phyloP scores from a whole-genome alignment of 1,284 basidiomycete genomes.

The Tilletia setariae region DNA sequence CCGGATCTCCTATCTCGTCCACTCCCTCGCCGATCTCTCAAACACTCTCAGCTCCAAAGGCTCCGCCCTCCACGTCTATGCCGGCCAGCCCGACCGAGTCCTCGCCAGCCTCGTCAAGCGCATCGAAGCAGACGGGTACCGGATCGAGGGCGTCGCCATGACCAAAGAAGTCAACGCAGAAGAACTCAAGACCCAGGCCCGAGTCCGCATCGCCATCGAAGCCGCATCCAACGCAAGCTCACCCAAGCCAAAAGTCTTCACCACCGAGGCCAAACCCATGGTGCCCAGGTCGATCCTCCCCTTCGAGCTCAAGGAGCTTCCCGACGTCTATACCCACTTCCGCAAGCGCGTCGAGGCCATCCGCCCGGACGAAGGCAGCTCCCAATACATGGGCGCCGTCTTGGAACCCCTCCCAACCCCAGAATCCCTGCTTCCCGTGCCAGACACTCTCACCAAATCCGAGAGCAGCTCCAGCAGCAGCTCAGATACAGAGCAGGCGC shows the following conservation, averaged over 20 bases:
- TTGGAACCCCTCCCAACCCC: constrained; percentile 32
- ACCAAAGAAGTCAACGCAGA: constrained; percentile 56
- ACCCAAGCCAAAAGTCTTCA: constrained; percentile 6
- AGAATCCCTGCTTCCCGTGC: constrained; percentile 33
- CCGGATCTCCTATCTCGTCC: constrained; percentile 36
- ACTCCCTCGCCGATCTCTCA: constrained; percentile 39
- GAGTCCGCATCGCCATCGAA: constrained; percentile 21
- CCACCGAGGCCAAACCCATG: constrained; percentile 28
- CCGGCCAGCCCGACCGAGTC: constrained; percentile 39
- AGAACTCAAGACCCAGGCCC: constrained; percentile 35
- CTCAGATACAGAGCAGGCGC: constrained; percentile 18
- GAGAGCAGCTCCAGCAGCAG: not conserved
- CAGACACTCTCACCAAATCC: not conserved
- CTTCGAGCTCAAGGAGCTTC: constrained; percentile 38
- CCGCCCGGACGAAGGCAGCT: constrained; percentile 6
- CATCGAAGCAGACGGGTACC: constrained; percentile 54
- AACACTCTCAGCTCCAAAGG: constrained; percentile 25
- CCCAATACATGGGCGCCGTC: constrained; percentile 24
- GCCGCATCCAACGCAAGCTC: not conserved
- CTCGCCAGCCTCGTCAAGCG: constrained; percentile 53
- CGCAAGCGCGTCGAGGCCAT: constrained; percentile 40
- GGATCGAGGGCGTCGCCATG: constrained; percentile 58
- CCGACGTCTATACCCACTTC: constrained; percentile 48
- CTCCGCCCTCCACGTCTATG: constrained; percentile 39
- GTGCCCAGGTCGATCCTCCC: constrained; percentile 29